phyloP scores from a whole-genome alignment of 1,284 basidiomycete genomes.

The Exobasidium cylindrosporum region DNA sequence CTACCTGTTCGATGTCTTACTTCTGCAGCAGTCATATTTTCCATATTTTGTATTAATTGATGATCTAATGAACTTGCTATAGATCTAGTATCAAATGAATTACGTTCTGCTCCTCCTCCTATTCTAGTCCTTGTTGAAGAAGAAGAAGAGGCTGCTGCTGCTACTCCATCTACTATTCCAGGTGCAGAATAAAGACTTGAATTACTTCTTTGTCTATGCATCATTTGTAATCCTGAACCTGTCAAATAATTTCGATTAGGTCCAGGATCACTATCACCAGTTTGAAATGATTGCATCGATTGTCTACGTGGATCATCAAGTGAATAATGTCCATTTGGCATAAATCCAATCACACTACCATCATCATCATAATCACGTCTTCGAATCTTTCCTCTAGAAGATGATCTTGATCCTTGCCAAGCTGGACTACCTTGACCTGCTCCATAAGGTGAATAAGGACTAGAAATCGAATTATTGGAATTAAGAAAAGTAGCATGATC shows the following conservation, averaged over 20 bases:
- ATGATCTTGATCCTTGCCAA: not conserved
- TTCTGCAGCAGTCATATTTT: conserved; percentile 45
- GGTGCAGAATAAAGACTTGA: conserved; percentile 21
- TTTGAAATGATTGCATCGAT: conserved; percentile 45
- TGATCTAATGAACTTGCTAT: conserved; percentile 39
- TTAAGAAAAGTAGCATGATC: not conserved
- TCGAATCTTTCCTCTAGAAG: conserved; percentile 17
- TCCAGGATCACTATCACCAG: conserved; percentile 45
- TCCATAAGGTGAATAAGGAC: not conserved
- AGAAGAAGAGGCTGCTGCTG: not conserved
- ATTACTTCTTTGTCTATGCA: conserved; percentile 17
- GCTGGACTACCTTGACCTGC: not conserved
- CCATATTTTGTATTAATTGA: conserved; percentile 49
- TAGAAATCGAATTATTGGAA: not conserved
- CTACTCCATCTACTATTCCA: conserved; percentile 25
- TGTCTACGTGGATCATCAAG: conserved; percentile 34
- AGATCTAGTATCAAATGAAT: conserved; percentile 31
- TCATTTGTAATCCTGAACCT: conserved; percentile 18
- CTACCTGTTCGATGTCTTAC: conserved; percentile 33
- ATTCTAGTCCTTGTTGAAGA: not conserved
- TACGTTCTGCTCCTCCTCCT: conserved; percentile 23
- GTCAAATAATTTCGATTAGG: conserved; percentile 14
- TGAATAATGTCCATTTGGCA: too few relatives aligned
- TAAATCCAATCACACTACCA: not conserved
- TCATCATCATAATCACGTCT: conserved; percentile 37